These are phyloP conservation scores for Tirmania nivea DNA, from an alignment of 495 filamentous ascomycete genomes.

Conservation along the genomic window DNA sequence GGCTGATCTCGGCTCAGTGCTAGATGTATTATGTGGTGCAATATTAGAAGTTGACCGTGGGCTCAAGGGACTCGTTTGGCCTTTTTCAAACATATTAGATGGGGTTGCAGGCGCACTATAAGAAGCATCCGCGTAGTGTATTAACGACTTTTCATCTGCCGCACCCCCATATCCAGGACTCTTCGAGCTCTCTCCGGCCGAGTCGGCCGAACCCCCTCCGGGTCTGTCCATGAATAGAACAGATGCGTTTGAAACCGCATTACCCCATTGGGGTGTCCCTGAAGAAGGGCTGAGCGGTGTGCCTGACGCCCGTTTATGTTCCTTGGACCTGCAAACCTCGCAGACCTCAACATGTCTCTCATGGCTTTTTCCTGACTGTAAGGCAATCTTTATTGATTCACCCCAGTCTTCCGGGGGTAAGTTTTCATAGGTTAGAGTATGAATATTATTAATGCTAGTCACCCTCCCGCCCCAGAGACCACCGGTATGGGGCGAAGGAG, in stretches of 20 bases:
- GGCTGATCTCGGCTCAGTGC: neutral
- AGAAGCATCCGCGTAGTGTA: too few relatives aligned
- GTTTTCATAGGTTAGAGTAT: too few relatives aligned
- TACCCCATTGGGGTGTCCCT: neutral
- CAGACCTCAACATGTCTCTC: neutral
- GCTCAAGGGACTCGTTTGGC: neutral
- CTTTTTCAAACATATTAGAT: too few relatives aligned
- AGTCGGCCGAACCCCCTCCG: neutral
- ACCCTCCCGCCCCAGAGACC: neutral
- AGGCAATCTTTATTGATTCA: neutral
- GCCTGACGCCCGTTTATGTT: neutral
- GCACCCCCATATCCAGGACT: neutral
- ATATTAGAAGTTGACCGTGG: conserved; percentile 20
- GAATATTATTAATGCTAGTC: neutral
- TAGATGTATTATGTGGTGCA: neutral
- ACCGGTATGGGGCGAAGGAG: neutral
- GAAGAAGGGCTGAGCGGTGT: neutral
- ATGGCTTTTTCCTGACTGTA: neutral
- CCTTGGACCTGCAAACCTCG: neutral
- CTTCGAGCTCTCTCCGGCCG: too few relatives aligned
- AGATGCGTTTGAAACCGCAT: neutral
- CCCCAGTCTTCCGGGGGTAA: neutral
- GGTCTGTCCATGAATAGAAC: neutral
- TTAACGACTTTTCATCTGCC: too few relatives aligned
- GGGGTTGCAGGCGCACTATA: too few relatives aligned